Conservation (phyloP, 805 yeast genomes). For the Cyberlindnera nakhonratchasimensis region DNA sequence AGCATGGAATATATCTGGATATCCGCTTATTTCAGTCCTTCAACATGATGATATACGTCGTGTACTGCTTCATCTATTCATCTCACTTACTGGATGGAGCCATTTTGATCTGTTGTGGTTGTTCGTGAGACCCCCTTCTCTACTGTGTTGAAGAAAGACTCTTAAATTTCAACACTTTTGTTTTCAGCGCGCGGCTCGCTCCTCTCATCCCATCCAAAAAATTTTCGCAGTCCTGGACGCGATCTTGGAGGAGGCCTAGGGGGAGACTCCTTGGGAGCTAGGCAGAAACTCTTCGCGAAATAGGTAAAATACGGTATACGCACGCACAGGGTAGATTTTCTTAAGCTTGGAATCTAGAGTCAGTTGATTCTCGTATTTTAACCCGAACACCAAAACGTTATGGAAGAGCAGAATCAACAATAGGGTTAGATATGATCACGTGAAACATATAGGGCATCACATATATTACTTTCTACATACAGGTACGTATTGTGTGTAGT, state of each 20-base stretch:
- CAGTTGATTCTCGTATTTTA: neutral
- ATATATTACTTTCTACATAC: no score
- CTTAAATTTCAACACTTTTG: conserved; percentile 18
- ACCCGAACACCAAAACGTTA: conserved; percentile 15
- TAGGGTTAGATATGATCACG: conserved; percentile 17
- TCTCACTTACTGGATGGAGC: conserved; percentile 45
- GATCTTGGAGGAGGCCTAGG: neutral
- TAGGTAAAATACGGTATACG: conserved; percentile 6
- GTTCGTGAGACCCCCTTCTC: conserved; percentile 4
- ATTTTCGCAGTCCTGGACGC: conserved; percentile 18
- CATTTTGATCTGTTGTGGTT: conserved; percentile 32
- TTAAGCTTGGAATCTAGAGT: neutral
- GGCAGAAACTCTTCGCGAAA: conserved; percentile 5
- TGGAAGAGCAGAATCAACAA: neutral
- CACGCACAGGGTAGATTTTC: conserved; percentile 12
- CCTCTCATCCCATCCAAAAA: conserved; percentile 5
- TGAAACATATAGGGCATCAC: conserved; percentile 9
- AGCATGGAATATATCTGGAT: neutral
- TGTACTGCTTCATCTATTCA: neutral
- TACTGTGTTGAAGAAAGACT: conserved; percentile 11
- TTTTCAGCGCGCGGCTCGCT: conserved; percentile 11
- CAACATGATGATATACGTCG: conserved; percentile 4
- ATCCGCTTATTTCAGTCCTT: conserved; percentile 1
- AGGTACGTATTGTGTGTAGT: no score
- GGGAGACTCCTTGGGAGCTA: neutral